A percentile compares a stretch with the other conserved stretches of the same genome.
phyloP scores from a whole-genome alignment of 139 green algal genomes.

The Spirogloea muscicola region DNA sequence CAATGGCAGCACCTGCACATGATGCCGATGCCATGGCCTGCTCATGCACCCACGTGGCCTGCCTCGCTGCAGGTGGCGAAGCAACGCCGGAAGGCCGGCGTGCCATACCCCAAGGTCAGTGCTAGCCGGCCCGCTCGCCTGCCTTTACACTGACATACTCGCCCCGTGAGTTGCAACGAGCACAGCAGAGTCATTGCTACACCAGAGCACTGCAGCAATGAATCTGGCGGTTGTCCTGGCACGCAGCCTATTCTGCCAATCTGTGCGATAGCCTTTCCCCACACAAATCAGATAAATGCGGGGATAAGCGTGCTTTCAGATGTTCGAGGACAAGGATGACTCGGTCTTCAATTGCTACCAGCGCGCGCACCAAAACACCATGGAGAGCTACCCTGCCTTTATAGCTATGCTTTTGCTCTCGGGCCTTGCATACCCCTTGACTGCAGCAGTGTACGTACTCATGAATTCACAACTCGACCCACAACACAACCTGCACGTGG shows the following conservation, averaged over 20 bases:
- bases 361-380: conserved; percentile 52
- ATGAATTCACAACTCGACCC: background rate
- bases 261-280: background rate
- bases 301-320: background rate
- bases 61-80: conserved; percentile 13
- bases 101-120: conserved; percentile 33
- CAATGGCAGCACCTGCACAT: background rate
- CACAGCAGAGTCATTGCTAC: background rate
- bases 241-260: background rate
- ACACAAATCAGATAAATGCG: background rate
- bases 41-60: background rate
- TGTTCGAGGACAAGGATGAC: conserved; percentile 9
- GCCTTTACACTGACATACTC: background rate
- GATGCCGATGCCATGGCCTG: background rate
- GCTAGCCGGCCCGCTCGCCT: background rate
- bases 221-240: background rate
- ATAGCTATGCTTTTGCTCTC: conserved; percentile 15
- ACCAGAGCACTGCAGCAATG: background rate
- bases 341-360: conserved; percentile 54
- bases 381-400: conserved; percentile 42
- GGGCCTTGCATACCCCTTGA: conserved; percentile 33
- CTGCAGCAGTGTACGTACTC: conserved; percentile 11
- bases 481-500: background rate
- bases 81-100: conserved; percentile 17
- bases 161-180: background rate